phyloP scores from a whole-genome alignment of 257 asterid genomes.

The Nicotiana sylvestris region DNA sequence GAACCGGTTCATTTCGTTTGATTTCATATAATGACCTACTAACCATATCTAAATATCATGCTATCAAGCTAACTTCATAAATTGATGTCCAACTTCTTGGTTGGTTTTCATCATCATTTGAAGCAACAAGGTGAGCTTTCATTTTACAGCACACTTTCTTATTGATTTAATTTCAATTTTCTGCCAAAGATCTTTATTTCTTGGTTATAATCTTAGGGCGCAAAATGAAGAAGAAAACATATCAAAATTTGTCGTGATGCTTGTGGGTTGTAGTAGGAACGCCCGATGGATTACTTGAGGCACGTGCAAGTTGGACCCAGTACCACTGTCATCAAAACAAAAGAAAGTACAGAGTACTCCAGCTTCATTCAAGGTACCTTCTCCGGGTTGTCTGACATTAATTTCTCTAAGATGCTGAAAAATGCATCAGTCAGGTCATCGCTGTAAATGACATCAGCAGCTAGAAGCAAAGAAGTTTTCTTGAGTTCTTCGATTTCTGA shows the following conservation, averaged over 20 bases:
- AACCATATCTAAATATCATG: neutral
- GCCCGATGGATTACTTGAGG: neutral
- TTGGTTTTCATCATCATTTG: neutral
- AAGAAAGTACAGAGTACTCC: neutral
- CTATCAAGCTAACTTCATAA: neutral
- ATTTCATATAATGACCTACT: neutral
- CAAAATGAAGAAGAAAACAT: neutral
- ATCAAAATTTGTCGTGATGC: neutral
- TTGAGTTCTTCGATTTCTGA: slow-evolving; percentile 64
- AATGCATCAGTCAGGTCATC: slow-evolving; percentile 83
- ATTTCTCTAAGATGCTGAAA: slow-evolving; percentile 44
- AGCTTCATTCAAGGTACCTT: slow-evolving; percentile 42
- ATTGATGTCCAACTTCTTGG: neutral
- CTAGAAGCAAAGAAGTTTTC: slow-evolving; percentile 72
- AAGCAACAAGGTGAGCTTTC: neutral
- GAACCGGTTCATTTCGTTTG: neutral
- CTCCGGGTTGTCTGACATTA: slow-evolving; percentile 56
- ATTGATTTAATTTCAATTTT: neutral
- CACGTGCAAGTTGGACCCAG: neutral
- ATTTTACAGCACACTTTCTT: neutral
- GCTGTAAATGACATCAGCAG: slow-evolving; percentile 91
- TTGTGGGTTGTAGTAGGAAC: neutral
- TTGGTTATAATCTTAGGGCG: neutral
- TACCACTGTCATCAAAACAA: neutral
- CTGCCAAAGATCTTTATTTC: neutral